Evolutionary conservation across 495 filamentous ascomycete species (phyloP), one percentile per base, ranked within the genome.

Genomic region (Aspergillus hancockii): DNA sequence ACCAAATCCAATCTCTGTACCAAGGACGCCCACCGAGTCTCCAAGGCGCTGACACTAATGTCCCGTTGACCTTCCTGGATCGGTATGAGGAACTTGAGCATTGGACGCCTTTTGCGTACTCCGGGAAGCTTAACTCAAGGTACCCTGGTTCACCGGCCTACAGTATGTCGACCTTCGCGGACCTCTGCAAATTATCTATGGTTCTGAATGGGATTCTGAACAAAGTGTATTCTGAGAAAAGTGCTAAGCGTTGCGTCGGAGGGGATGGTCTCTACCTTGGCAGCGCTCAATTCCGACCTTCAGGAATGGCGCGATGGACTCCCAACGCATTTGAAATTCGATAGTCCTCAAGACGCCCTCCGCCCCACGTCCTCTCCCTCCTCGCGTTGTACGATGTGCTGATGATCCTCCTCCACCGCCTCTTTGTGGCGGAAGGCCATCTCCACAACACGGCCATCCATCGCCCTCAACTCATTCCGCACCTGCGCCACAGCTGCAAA

Each of bases 401-500:
- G 0, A 2, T 69, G 10, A 70, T 70, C 22, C 56, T 68, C 0
- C 58, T 69, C 6, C 60, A 68, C 51, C 67, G 67, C 12, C 67
- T 60, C 14, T 70, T 70, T 25, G 58, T 68, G 0, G 43, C 60
- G 13, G 67, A 73, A 8, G 63, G 57, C 41, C 64, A 63, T 56
- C 55, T 65, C 40, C 53, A 71, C 52, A 61, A 63, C 7, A 65
- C 62, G 18, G 66, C 56, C 54, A 3, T 65, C 64, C 9, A 59
- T 69, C 13, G 63, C 72, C 2, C 32, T 60, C 12, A 65, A 56
- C 34, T 61, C 63, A 2, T 70, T 71, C 52, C 41, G 38, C 3
- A 62, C 49, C n/a, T 74, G 71, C 45, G 50, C 64, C 7, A 36
- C 59, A 3, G 71, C 71, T 16, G 67, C 69, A 9, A 53, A 49